Conservation (phyloP, 345 rosid genomes). For the Hirschfeldia incana region DNA sequence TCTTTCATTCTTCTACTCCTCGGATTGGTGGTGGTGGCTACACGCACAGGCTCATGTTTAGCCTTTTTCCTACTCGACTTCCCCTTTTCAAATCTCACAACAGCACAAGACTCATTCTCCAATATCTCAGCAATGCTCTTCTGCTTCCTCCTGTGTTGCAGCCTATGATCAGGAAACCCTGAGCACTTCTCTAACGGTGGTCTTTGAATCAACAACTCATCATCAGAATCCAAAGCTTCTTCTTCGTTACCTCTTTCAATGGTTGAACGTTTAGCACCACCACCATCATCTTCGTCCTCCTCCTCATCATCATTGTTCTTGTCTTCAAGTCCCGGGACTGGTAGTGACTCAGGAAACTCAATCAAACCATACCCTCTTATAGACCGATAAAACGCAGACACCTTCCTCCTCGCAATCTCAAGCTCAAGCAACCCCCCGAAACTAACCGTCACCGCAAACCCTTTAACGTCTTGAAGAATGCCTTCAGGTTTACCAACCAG, state of each 20-base stretch:
- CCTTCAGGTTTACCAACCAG: slow-evolving; percentile 49
- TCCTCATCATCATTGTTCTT: slow-evolving; percentile 39
- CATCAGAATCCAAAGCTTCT: slow-evolving; percentile 39
- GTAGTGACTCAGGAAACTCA: slow-evolving; percentile 49
- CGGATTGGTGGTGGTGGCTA: neutral
- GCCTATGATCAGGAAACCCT: slow-evolving; percentile 44
- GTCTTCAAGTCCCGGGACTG: slow-evolving; percentile 74
- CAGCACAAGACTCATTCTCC: slow-evolving; percentile 42
- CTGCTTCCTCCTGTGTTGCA: slow-evolving; percentile 56
- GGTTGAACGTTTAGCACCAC: slow-evolving; percentile 9
- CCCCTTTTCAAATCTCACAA: slow-evolving; percentile 27
- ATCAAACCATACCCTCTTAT: slow-evolving; percentile 53
- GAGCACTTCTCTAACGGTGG: slow-evolving; percentile 41
- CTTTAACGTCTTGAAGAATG: slow-evolving; percentile 51
- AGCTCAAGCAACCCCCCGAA: slow-evolving; percentile 49
- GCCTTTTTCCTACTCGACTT: slow-evolving; percentile 42
- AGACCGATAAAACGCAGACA: slow-evolving; percentile 66
- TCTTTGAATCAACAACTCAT: slow-evolving; percentile 10
- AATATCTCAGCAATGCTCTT: slow-evolving; percentile 89
- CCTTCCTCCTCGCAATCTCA: slow-evolving; percentile 56
- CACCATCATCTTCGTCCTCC: slow-evolving; percentile 8
- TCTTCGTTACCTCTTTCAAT: slow-evolving; percentile 30
- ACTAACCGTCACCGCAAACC: slow-evolving; percentile 44
- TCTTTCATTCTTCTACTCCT: slow-evolving; percentile 32
- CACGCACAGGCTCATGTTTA: slow-evolving; percentile 33